Conservation (phyloP, 495 filamentous ascomycete genomes). For the Penicillium salamii region DNA sequence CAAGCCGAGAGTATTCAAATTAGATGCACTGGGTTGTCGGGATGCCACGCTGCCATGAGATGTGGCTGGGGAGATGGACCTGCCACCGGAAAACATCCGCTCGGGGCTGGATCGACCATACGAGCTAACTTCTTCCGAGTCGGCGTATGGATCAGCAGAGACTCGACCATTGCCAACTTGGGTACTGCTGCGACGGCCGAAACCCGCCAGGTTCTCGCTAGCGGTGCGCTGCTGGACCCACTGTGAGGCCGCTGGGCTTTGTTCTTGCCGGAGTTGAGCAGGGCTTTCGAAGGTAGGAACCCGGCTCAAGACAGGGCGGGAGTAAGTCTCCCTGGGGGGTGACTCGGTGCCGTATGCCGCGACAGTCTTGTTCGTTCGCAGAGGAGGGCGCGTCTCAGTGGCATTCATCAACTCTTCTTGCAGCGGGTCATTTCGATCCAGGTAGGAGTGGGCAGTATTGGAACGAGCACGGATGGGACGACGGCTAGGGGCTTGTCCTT, state of each 20-base stretch:
- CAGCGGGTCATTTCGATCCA: slow-evolving; percentile 54
- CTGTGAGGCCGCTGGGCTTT: slow-evolving; percentile 41
- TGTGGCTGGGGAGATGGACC: slow-evolving; percentile 62
- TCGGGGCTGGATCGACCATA: slow-evolving; percentile 59
- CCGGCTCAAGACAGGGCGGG: slow-evolving; percentile 45
- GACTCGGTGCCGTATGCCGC: slow-evolving; percentile 30
- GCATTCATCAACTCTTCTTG: slow-evolving; percentile 53
- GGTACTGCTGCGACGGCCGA: slow-evolving; percentile 38
- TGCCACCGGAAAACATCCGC: slow-evolving; percentile 43
- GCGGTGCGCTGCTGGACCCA: slow-evolving; percentile 51
- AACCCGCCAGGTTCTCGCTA: slow-evolving; percentile 49
- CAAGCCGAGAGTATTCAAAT: slow-evolving; percentile 37
- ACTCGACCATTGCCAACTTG: slow-evolving; percentile 39
- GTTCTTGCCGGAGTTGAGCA: slow-evolving; percentile 49
- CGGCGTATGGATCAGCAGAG: slow-evolving; percentile 58
- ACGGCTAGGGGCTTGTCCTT: slow-evolving; percentile 26
- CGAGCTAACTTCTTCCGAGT: slow-evolving; percentile 59
- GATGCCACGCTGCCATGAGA: slow-evolving; percentile 59
- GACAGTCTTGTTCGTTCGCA: slow-evolving; percentile 51
- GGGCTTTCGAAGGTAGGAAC: slow-evolving; percentile 58
- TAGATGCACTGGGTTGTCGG: slow-evolving; percentile 52
- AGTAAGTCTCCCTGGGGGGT: slow-evolving; percentile 33
- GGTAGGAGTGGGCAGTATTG: slow-evolving; percentile 59
- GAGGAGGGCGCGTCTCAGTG: slow-evolving; percentile 55
- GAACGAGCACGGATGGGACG: slow-evolving; percentile 55